Conservation (phyloP, 2,329 filamentous ascomycete species). For the Fonsecaea pedrosoi region DNA sequence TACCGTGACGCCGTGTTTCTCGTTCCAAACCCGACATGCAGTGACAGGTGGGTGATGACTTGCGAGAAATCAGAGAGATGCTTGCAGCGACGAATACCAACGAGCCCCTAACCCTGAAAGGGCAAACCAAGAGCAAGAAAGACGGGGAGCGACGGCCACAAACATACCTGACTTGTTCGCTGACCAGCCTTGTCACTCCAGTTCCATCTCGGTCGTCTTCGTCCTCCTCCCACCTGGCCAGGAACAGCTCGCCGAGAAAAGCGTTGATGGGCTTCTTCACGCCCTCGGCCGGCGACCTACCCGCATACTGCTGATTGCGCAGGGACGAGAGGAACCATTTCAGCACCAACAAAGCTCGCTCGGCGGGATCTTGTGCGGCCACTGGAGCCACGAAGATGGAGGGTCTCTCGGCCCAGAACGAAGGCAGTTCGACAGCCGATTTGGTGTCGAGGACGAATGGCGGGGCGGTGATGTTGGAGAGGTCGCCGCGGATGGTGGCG, state of each 20-base stretch:
- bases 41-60: conserved; percentile 40
- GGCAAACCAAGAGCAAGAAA: not conserved
- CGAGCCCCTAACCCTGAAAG: no score
- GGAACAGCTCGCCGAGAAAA: conserved; percentile 38
- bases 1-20: conserved; percentile 35
- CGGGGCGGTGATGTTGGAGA: conserved; percentile 79
- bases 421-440: conserved; percentile 79
- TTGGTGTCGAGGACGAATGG: conserved; percentile 82
- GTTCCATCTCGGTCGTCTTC: not conserved
- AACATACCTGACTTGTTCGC: conserved; percentile 39
- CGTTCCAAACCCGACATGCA: conserved; percentile 40
- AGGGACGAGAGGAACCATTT: conserved; percentile 96
- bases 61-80: not conserved
- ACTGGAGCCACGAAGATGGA: conserved; percentile 81
- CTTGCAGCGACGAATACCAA: not conserved
- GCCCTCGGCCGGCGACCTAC: conserved; percentile 30
- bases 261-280: conserved; percentile 41
- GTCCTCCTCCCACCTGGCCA: conserved; percentile 36
- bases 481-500: conserved; percentile 80
- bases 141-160: not conserved
- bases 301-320: conserved; percentile 72
- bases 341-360: conserved; percentile 83
- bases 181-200: conserved; percentile 36
- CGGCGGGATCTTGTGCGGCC: conserved; percentile 77
- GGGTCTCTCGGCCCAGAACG: conserved; percentile 83